Conservation (phyloP, 495 filamentous ascomycete species). For the Entonaema liquescens region DNA sequence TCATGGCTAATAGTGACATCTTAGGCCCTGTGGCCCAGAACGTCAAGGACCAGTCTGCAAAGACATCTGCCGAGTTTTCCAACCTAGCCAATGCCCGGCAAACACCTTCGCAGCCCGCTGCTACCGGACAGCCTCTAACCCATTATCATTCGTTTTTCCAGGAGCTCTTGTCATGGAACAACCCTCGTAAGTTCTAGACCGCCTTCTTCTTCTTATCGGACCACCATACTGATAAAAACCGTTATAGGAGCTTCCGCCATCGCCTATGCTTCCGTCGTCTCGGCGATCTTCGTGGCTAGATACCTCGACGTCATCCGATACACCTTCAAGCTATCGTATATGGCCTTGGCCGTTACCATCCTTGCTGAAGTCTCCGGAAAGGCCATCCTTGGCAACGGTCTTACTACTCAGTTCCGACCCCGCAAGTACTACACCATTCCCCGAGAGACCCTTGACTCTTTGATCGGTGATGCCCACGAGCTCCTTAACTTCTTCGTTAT, state of each 20-base stretch:
- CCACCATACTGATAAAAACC: conserved; percentile 53
- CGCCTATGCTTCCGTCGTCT: conserved; percentile 75
- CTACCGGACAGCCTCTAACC: conserved; percentile 87
- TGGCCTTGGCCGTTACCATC: conserved; percentile 71
- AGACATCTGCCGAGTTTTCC: conserved; percentile 76
- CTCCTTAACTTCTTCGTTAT: conserved; percentile 97
- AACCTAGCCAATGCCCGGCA: conserved; percentile 76
- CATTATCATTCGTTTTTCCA: conserved; percentile 97
- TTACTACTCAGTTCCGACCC: conserved; percentile 87
- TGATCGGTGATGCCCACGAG: conserved; percentile 87
- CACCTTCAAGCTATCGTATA: conserved; percentile 84
- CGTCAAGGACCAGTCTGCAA: conserved; percentile 74
- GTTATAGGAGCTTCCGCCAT: conserved; percentile 80
- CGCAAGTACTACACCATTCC: conserved; percentile 92
- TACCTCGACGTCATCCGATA: conserved; percentile 91
- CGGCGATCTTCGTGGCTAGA: conserved; percentile 86
- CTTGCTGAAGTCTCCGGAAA: conserved; percentile 79
- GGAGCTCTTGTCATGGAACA: conserved; percentile 76
- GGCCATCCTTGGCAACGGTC: conserved; percentile 74
- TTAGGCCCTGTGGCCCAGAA: conserved; percentile 80
- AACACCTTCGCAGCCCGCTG: conserved; percentile 72
- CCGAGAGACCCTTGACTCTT: conserved; percentile 78
- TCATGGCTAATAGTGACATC: conserved; percentile 38
- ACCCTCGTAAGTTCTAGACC: conserved; percentile 53
- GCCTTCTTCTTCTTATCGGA: conserved; percentile 24